These are phyloP conservation scores for Septoria linicola DNA, from an alignment of 2,329 filamentous ascomycete genomes.

Conservation along the genomic window DNA sequence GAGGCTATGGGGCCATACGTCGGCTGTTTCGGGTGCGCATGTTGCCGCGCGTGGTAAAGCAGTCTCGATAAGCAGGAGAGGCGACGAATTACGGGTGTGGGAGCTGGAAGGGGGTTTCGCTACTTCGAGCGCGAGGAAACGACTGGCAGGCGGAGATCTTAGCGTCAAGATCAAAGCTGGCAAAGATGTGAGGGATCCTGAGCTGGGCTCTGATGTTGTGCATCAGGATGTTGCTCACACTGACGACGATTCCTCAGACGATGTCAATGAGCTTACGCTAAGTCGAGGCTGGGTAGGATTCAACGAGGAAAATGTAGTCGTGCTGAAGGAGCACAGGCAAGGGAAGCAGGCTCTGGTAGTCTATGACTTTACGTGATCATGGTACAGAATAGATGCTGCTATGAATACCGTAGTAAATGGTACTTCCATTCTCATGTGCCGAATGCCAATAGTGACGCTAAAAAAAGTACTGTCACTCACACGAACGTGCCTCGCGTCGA, in stretches of 20 bases:
- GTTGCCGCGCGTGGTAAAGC: slow-evolving; percentile 83
- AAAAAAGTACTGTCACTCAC: not conserved
- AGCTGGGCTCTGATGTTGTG: slow-evolving; percentile 26
- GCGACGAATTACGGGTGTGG: slow-evolving; percentile 72
- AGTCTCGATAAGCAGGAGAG: slow-evolving; percentile 80
- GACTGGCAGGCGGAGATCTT: slow-evolving; percentile 46
- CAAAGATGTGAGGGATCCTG: slow-evolving; percentile 17
- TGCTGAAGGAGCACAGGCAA: slow-evolving; percentile 68
- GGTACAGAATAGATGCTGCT: not conserved
- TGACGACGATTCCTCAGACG: slow-evolving; percentile 5
- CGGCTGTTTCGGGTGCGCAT: slow-evolving; percentile 80
- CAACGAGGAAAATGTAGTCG: slow-evolving; percentile 87
- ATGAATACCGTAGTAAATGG: no score
- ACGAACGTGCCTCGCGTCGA: not conserved
- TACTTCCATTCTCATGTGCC: not conserved
- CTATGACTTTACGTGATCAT: slow-evolving; percentile 75
- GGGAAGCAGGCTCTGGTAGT: slow-evolving; percentile 74
- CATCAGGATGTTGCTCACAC: slow-evolving; percentile 3
- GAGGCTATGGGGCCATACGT: slow-evolving; percentile 87
- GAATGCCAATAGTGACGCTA: not conserved
- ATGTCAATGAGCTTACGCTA: slow-evolving; percentile 39
- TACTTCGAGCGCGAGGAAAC: slow-evolving; percentile 45
- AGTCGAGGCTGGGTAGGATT: slow-evolving; percentile 73
- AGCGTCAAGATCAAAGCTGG: slow-evolving; percentile 53
- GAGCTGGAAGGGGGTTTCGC: slow-evolving; percentile 73